Evolutionary conservation across 108 stramenopile genomes (phyloP), one percentile per base, ranked within the genome.

Genomic region (Pseudonitzschia pungens): DNA sequence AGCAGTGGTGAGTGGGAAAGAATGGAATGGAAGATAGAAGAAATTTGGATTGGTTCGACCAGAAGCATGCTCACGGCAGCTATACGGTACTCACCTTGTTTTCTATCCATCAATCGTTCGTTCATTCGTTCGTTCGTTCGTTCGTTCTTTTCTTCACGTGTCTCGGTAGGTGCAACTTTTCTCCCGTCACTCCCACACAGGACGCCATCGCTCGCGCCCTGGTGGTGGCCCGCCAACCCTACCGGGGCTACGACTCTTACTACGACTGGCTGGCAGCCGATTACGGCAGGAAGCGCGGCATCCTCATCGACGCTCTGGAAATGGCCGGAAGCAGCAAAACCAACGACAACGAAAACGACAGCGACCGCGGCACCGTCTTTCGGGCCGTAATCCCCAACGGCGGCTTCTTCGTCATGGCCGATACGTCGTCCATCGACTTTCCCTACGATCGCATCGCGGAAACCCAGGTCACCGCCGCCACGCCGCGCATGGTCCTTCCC

Each of bases 391-490:
- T 81, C 22, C 93, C 94, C 26, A 51, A 84, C 58, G 94, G 95
- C 26, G 94, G 93, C 16, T 96, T 95, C 73, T 97, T 97, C 77
- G 78, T 97, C 70, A 90, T 96, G 77, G 93, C 92, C 16, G 93
- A 96, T 63, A 92, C 93, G 20, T 70, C 75, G 29, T 7, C 54
- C 4, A 62, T 91, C 48, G 60, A 68, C 15, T 73, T 94, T 54
- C 89, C 91, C 3, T 74, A 77, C 20, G 56, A 75, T 53, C 76
- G 85, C 48, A 66, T 89, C 72, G 45, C 45, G 18, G 24, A 53
- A 29, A 68, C 78, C 41, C 86, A 83, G 27, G 60, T 63, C 20
- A 75, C 83, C 2, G 33, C 62, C 4, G 84, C 84, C 12, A 82
- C 75, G 70, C 77, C 81, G 3, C 57, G 57, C 26, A 58, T 58